A percentile compares a stretch with the other conserved stretches of the same genome.
Conservation (phyloP, 2,329 filamentous ascomycete species). For the Aspergillus felis region DNA sequence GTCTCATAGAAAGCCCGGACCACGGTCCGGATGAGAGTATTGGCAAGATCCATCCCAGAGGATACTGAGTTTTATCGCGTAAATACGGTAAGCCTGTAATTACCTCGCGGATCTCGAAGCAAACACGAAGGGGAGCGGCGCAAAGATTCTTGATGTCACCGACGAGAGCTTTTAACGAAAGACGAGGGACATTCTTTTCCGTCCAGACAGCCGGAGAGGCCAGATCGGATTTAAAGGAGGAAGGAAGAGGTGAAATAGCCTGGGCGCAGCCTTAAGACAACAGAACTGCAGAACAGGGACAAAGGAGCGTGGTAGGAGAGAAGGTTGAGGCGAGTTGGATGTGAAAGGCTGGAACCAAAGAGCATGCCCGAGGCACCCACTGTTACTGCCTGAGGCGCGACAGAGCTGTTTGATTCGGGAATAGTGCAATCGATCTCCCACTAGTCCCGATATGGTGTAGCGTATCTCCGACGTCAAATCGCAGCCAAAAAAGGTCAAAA, state of each 20-base stretch:
- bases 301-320: neutral
- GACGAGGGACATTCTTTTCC: slow-evolving; percentile 5
- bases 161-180: neutral
- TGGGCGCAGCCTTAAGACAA: neutral
- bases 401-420: neutral
- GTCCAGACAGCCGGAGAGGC: neutral
- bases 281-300: neutral
- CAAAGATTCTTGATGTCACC: neutral
- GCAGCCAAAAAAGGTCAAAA: slow-evolving; percentile 9
- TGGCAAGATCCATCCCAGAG: slow-evolving; percentile 58
- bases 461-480: neutral
- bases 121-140: neutral
- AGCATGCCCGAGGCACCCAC: neutral
- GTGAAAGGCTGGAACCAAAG: neutral
- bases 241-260: neutral
- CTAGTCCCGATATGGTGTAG: neutral
- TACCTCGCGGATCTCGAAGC: neutral
- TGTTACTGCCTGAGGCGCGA: neutral
- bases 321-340: neutral
- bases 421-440: neutral
- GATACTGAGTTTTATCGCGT: neutral
- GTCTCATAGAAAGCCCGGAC: slow-evolving; percentile 83
- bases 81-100: neutral
- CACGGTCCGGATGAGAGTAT: slow-evolving; percentile 80
- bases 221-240: neutral